Percentiles rank a stretch among this genome's conserved stretches.
Evolutionary conservation across 805 yeast genomes (phyloP).

Genomic region (Saccharomycopsis microspora): DNA sequence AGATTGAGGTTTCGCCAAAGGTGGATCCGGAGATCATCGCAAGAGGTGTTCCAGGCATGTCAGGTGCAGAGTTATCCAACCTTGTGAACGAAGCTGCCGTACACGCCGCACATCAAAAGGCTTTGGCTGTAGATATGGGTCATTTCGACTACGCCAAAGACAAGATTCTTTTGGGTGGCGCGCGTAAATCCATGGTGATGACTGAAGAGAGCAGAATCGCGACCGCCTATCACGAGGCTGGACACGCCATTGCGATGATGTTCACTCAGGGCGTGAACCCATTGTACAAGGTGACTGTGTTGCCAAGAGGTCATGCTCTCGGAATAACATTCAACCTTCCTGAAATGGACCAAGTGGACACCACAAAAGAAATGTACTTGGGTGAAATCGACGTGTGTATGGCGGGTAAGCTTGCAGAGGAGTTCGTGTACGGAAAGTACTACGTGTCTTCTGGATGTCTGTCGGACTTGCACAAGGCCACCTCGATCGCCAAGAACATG

Average conservation of each 20-base stretch:
- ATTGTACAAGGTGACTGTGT: conserved; percentile 88
- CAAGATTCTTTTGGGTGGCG: conserved; percentile 96
- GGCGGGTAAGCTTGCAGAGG: conserved; percentile 99
- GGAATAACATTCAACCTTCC: conserved; percentile 97
- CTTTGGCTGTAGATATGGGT: conserved; percentile 77
- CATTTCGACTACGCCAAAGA: conserved; percentile 99
- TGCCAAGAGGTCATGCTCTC: conserved; percentile 93
- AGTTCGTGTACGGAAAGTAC: conserved; percentile 78
- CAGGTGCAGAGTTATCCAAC: conserved; percentile 97
- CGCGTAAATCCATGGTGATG: conserved; percentile 92
- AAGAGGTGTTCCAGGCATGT: conserved; percentile 93
- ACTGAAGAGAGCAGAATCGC: conserved; percentile 89
- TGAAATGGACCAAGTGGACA: conserved; percentile 95
- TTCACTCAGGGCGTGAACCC: conserved; percentile 92
- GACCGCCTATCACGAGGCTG: conserved; percentile 98
- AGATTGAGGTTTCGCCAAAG: conserved; percentile 72
- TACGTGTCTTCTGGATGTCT: conserved; percentile 95
- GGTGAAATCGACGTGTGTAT: conserved; percentile 93
- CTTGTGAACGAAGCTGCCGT: conserved; percentile 97
- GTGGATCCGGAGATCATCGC: conserved; percentile 89
- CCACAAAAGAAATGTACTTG: conserved; percentile 77
- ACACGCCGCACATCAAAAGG: conserved; percentile 87
- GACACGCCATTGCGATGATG: conserved; percentile 97
- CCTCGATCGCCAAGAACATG: conserved; percentile 91
- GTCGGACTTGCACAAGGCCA: conserved; percentile 81